Base-by-base conservation (phyloP, 805 yeast genomes). In the Barnettozyma populi region DNA sequence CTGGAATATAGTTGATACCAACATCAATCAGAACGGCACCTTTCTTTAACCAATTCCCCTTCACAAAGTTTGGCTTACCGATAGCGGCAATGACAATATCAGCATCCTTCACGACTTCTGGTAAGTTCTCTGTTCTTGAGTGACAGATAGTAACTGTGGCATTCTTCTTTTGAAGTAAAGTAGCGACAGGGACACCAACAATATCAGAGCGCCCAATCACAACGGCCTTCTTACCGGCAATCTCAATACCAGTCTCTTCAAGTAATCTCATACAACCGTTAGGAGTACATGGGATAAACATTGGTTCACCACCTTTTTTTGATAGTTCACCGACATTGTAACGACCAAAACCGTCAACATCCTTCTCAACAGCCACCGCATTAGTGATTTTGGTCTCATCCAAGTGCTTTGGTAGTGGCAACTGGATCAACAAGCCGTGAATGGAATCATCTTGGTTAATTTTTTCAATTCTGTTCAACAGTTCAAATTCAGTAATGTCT, bases 201-300 rank as follows among this genome's bases (percentile, higher is more conserved):
- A 92, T 92, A 64, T 94, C 97, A 19, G 96, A 86, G 64, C 98
- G 80, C 46, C 99, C 98, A 51, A 94, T 72, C 20, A 92, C 98
- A 49, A 90, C 96, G 18, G 95, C 96, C 52, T 76, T 76, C 57
- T 87, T 79, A 48, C 97, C 97, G n/a, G 78, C 65, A 49, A 90
- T 69, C 29, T 71, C 68, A 23, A 88, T 79, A 8, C 84, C 80
- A 43, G 87, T 78, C 54, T 82, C 75, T 57, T 84, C 79, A 60
- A 92, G 74, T 60, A 92, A 71, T 60, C 82, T 85, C 73, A 92
- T 83, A 59, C 90, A 80, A 49, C 99, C 99, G 68, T 84, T 82
- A 47, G 99, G 99, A 25, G 99, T 92, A 71, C 98, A 92, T 32
- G 99, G 98, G 54, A 84, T 74, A 67, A 89, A 90, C 51, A 72